Base-by-base conservation (phyloP, 805 yeast genomes). In the Myxozyma lipomycoides region DNA sequence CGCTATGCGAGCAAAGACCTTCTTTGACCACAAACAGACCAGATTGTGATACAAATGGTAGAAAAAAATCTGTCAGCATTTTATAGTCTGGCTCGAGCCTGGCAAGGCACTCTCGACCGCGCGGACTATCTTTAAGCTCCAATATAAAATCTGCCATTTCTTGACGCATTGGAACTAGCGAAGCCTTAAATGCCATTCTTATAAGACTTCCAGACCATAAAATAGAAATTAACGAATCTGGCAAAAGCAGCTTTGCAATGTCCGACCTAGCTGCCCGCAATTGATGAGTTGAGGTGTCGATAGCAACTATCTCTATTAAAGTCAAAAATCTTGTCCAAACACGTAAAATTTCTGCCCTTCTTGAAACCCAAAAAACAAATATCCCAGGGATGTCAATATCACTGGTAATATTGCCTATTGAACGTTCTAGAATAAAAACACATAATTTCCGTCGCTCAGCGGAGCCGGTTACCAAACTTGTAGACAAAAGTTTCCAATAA, bases 211-310 rank as follows among this genome's bases (percentile, higher is more conserved):
- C 32, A 7, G 37, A 18, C 58, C 58, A 53, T 24, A 46, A n/a
- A 17, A 28, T 7, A 18, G 55, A 49, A 12, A 53, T 43, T n/a
- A 35, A 7, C 22, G 36, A 50, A 4, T 21, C 46, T 40, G 9
- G 45, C 45, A 12, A 7, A 12, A 30, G 49, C 28, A 32, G 45
- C 35, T 1, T 23, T 5, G 28, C 41, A 17, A 49, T 26, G 15
- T 48, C 56, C 7, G 43, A 5, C 19, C 43, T 19, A 24, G 53
- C 18, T 15, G 42, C 24, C 23, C 32, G 45, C 0, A 90, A 81
- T 66, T 90, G 96, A 60, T 90, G 89, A 60, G 86, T 68, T 0
- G 96, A 85, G 0, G 96, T 81, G 64, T 89, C 96, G 36, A 89
- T 75, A 1, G 88, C 93, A 24, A 86, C 69, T 42, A 89, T 84